Conservation (phyloP, 2,329 filamentous ascomycete genomes). For the Colletotrichum caudatum region DNA sequence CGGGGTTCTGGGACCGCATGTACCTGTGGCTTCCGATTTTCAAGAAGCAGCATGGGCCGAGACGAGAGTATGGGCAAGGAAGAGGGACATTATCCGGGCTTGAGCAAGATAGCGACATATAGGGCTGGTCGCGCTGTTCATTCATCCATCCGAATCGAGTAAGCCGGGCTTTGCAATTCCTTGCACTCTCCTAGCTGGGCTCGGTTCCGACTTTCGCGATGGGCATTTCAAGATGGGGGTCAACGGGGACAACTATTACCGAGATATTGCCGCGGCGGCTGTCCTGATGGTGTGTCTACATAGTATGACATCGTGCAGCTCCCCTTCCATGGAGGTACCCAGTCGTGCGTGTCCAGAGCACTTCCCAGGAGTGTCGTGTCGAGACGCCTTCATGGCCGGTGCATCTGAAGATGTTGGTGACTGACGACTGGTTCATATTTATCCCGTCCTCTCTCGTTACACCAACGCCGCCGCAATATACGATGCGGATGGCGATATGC, state of each 20-base stretch:
- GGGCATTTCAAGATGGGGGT: too few relatives aligned
- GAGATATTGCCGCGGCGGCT: not conserved
- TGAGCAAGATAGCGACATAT: not conserved
- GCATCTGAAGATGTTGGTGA: not conserved
- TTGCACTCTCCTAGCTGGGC: not conserved
- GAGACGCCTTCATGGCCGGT: too few relatives aligned
- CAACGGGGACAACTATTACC: not conserved
- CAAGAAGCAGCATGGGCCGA: not conserved
- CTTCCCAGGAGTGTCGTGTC: not conserved
- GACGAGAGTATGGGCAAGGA: not conserved
- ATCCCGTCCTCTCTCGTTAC: too few relatives aligned
- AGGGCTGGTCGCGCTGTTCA: slow-evolving; percentile 5
- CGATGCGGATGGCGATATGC: slow-evolving; percentile 3
- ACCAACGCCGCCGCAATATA: not conserved
- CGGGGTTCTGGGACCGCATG: slow-evolving; percentile 1
- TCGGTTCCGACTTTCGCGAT: too few relatives aligned
- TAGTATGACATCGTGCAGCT: not conserved
- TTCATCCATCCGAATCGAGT: not conserved
- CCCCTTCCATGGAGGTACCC: not conserved
- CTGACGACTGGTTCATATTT: not conserved
- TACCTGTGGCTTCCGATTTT: not conserved
- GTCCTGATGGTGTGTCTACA: too few relatives aligned
- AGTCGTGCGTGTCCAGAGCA: not conserved
- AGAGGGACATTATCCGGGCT: not conserved
- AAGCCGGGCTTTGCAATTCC: too few relatives aligned